Percentiles rank a stretch among this genome's conserved stretches.
These are phyloP conservation scores for Acmispon strigosus DNA, from an alignment of 306 rosid genomes.

Conservation along the genomic window DNA sequence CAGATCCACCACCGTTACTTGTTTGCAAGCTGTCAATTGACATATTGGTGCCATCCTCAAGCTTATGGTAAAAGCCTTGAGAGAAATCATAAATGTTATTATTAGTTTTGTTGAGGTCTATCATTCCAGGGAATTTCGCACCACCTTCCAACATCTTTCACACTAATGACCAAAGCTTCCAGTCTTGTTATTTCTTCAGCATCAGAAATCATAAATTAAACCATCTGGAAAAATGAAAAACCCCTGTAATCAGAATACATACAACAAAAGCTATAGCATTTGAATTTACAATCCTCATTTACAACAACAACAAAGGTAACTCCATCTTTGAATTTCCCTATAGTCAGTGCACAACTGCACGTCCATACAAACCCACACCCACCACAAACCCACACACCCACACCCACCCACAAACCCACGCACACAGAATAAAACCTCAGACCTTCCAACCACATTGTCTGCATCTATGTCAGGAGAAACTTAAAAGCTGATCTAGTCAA, in stretches of 20 bases:
- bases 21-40: slow-evolving; percentile 83
- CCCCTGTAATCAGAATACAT: slow-evolving; percentile 20
- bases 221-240: background rate
- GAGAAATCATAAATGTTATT: slow-evolving; percentile 57
- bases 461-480: background rate
- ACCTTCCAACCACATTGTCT: background rate
- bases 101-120: slow-evolving; percentile 50
- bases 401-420: background rate
- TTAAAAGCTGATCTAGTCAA: too few relatives aligned
- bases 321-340: background rate
- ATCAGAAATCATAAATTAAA: slow-evolving; percentile 29
- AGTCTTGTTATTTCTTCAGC: slow-evolving; percentile 40
- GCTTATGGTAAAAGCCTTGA: slow-evolving; percentile 76
- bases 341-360: background rate
- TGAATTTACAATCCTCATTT: background rate
- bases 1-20: slow-evolving; percentile 77
- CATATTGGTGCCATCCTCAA: slow-evolving; percentile 75
- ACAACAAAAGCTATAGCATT: background rate
- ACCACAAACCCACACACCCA: background rate
- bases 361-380: too few relatives aligned
- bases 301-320: background rate
- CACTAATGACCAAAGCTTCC: slow-evolving; percentile 22
- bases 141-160: slow-evolving; percentile 73
- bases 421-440: background rate
- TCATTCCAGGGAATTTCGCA: slow-evolving; percentile 54